These are phyloP conservation scores for Dactylellina cionopaga DNA, from an alignment of 2,329 filamentous ascomycete species.

Conservation along the genomic window DNA sequence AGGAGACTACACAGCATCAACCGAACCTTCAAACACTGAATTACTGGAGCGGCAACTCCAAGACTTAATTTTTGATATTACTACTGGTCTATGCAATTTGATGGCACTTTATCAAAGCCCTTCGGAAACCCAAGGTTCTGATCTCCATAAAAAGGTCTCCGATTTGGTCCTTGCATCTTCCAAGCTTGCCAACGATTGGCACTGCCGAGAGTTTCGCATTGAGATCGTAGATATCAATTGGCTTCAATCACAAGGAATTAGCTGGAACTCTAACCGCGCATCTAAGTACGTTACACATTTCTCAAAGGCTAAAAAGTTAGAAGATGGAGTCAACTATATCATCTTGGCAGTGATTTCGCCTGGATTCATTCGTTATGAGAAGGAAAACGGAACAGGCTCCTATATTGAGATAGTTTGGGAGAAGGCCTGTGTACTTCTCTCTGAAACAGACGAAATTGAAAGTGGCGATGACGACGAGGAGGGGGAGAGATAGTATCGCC, in stretches of 20 bases:
- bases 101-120: no score
- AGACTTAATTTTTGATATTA: no score
- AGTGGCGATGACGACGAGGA: no score
- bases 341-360: constrained; percentile 22
- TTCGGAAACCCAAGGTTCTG: no score
- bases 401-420: constrained; percentile 24
- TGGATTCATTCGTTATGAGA: constrained; percentile 40
- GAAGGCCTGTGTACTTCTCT: constrained; percentile 23
- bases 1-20: neutral
- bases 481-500: neutral
- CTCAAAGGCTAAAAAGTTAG: neutral
- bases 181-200: constrained; percentile 24
- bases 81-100: no score
- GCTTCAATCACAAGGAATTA: neutral
- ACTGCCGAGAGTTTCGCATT: constrained; percentile 9
- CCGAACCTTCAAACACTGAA: neutral
- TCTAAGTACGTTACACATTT: constrained; percentile 12
- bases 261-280: neutral
- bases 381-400: neutral
- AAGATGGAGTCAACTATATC: neutral
- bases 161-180: constrained; percentile 6
- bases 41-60: neutral
- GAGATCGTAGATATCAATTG: constrained; percentile 17
- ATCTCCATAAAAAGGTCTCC: neutral
- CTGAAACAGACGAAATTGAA: neutral